These are phyloP conservation scores for Penstemon barbatus DNA, from an alignment of 257 asterid species.

Conservation along the genomic window DNA sequence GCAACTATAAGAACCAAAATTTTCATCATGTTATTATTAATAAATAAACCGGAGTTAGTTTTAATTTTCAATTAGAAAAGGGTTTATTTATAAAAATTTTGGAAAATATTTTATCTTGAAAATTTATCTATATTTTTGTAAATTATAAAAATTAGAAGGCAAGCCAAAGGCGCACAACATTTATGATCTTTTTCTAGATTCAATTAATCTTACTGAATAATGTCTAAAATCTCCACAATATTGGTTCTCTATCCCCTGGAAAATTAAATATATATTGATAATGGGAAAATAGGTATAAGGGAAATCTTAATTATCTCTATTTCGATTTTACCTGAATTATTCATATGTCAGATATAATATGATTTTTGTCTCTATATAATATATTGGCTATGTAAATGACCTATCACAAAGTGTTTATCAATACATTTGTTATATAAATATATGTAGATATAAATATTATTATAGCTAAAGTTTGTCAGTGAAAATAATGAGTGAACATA, in stretches of 20 bases:
- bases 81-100: no score
- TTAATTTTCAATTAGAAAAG: no score
- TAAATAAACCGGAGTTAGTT: no score
- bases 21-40: no score
- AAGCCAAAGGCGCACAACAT: slow-evolving; percentile 1
- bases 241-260: slow-evolving; percentile 26
- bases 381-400: no score
- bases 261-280: not conserved
- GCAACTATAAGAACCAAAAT: no score
- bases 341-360: no score
- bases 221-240: slow-evolving; percentile 19
- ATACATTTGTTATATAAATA: not conserved
- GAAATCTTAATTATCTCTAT: no score
- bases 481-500: slow-evolving; percentile 14
- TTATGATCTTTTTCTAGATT: slow-evolving; percentile 25
- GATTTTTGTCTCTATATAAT: no score
- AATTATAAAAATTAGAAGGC: not conserved
- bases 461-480: slow-evolving; percentile 9
- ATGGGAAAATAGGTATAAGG: not conserved
- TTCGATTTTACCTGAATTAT: no score
- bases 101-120: no score
- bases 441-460: not conserved
- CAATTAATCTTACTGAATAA: slow-evolving; percentile 27
- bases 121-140: not conserved
- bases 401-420: no score